Base-by-base conservation (phyloP, 2,329 filamentous ascomycete genomes). In the Claviceps humidiphila region DNA sequence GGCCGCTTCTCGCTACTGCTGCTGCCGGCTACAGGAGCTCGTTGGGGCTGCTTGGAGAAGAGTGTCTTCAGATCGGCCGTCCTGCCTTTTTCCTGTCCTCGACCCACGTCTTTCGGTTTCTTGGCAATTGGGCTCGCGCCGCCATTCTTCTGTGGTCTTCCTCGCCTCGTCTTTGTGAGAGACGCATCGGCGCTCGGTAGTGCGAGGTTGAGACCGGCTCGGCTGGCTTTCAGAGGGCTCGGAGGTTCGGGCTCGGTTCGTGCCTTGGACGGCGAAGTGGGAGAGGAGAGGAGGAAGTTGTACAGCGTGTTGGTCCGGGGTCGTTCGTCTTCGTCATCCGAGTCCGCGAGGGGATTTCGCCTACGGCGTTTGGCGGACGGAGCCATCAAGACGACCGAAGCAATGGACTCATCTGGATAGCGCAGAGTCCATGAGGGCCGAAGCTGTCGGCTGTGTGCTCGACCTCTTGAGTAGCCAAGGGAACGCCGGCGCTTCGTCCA, bases 31-130 rank as follows among this genome's bases (percentile, higher is more conserved):
- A 64, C 66, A 38, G 69, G 62, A 20, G 70, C 70, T 41, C 71
- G 73, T 56, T 81, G 76, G 7, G 74, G 74, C 61, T 84, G 81
- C 49, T 74, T 81, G 17, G 79, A 81, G 58, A 84, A 84, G 17
- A 84, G 70, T 0, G 76, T 73, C 59, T 75, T 70, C 14, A 84
- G 68, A 58, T 84, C 75, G 3, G 72, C 78, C 6, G 74, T 75
- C 55, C 75, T 78, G 5, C 72, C 74, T 56, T 73, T 78, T 50
- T 77, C 75, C 6, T 72, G 71, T 5, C 63, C 55, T 54, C 71
- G 74, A n/a, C 60, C 61, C 41, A 59, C 59, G 38, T 60, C 65
- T 30, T 66, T 71, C 2, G 62, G 55, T 59, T 74, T 77, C 53
- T 68, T 70, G 24, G 66, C 62, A 55, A 60, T 67, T 59, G 66